Evolutionary conservation across 495 filamentous ascomycete genomes (phyloP), one percentile per base, ranked within the genome.

Genomic region (Tuber microsphaerosporum): DNA sequence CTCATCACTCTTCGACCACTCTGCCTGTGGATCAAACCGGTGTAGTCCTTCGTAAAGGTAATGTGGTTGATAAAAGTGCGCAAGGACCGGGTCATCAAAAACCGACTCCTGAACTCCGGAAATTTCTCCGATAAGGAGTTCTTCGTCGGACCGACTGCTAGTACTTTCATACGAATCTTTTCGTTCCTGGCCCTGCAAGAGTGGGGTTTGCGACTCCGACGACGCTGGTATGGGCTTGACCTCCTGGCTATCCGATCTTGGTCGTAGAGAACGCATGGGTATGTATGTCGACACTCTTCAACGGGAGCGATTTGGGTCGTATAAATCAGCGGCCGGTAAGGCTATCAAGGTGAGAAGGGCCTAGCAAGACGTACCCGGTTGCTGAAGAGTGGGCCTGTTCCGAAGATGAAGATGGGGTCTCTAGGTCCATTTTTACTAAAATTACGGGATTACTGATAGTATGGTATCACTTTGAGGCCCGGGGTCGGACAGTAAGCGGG

Each of bases 1-100:
- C 82, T 94, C 92, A 80, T 94, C 92, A 20, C 86, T 82, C 80
- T 88, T 87, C 0, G 87, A 87, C 92, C 92, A 94, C 73, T 90
- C 85, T 68, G 90, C 91, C 0, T 88, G 84, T 0, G 92, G 90
- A 75, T 94, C 91, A 84, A 90, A 94, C 26, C 92, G 89, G 83
- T 94, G 92, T n/a, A 84, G 81, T 0, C 91, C 90, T 83, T 92
- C 91, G 83, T 91, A 92, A 12, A 83, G 83, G 1, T 87, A 85
- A 56, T 90, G 89, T 7, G 91, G 91, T 72, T 86, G 86, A 78
- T 90, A 91, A 78, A 85, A 86, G 37, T 82, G 73, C 0, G 84
- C 77, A 9, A 85, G 74, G 31, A 77, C 81, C 22, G 80, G 77
- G 44, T 81, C 80, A 71, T 81, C 80, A 14, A 76, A 76, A 41